phyloP scores from a whole-genome alignment of 2,329 filamentous ascomycete species.

The Madurella mycetomatis region DNA sequence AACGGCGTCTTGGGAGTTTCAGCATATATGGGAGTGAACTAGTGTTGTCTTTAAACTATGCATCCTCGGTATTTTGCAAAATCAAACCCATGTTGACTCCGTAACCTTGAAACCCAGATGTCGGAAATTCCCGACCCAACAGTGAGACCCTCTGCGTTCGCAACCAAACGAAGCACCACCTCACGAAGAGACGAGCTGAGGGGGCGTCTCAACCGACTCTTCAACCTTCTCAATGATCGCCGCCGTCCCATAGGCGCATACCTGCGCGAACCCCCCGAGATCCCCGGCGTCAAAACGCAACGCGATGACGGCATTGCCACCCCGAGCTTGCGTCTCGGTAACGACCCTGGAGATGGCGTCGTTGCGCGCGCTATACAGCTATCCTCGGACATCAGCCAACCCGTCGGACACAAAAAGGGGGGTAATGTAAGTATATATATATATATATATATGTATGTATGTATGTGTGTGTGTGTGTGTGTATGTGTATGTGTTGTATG shows the following conservation, averaged over 20 bases:
- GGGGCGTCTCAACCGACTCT: constrained; percentile 21
- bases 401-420: neutral
- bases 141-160: neutral
- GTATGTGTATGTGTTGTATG: too few species aligned
- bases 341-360: constrained; percentile 54
- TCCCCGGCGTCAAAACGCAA: constrained; percentile 55
- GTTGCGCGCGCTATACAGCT: constrained; percentile 54
- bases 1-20: constrained; percentile 11
- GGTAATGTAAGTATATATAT: neutral
- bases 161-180: neutral
- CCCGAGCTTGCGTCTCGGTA: constrained; percentile 51
- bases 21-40: neutral
- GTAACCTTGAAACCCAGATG: neutral
- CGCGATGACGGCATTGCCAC: constrained; percentile 57
- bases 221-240: constrained; percentile 54
- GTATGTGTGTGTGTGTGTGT: too few species aligned
- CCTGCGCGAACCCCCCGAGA: constrained; percentile 52
- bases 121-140: neutral
- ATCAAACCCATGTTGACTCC: neutral
- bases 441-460: too few species aligned
- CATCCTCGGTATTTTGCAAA: neutral
- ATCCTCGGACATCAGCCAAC: neutral
- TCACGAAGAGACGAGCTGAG: constrained; percentile 24
- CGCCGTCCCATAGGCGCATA: constrained; percentile 58
- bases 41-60: neutral